phyloP scores from a whole-genome alignment of 2,329 filamentous ascomycete species.

The Ascochyta fabae region DNA sequence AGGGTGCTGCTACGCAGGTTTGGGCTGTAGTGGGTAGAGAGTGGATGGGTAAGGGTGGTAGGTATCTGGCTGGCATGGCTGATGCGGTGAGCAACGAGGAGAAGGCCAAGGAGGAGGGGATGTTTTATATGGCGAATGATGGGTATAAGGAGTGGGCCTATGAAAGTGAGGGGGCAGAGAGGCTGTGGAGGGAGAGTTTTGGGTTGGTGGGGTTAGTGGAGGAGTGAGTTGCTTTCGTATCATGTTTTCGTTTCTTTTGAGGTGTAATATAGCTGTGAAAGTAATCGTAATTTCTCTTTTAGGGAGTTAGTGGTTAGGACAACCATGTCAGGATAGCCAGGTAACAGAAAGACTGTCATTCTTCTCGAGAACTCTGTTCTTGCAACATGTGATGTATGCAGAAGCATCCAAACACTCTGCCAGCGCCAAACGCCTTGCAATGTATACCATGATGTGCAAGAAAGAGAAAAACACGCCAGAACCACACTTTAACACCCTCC shows the following conservation, averaged over 20 bases:
- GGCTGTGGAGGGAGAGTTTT: constrained; percentile 39
- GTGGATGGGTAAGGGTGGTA: constrained; percentile 43
- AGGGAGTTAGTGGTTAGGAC: too few species aligned
- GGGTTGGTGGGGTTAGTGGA: constrained; percentile 20
- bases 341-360: too few species aligned
- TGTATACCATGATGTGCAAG: not conserved
- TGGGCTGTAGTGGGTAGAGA: constrained; percentile 46
- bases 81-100: constrained; percentile 14
- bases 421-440: not conserved
- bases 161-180: constrained; percentile 35
- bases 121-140: constrained; percentile 17
- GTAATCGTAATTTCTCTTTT: too few species aligned
- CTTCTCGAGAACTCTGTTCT: too few species aligned
- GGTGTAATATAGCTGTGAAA: too few species aligned
- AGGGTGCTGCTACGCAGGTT: constrained; percentile 52
- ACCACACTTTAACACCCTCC: constrained; percentile 52
- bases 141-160: constrained; percentile 34
- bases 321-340: too few species aligned
- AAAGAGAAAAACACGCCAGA: constrained; percentile 18
- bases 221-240: too few species aligned
- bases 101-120: constrained; percentile 13
- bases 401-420: not conserved
- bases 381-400: too few species aligned
- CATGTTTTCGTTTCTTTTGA: too few species aligned
- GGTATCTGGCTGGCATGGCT: constrained; percentile 41